Percentiles rank a stretch among this genome's conserved stretches.
Evolutionary conservation across 768 basidiomycete species (phyloP).

Genomic region (Hericium erinaceus): DNA sequence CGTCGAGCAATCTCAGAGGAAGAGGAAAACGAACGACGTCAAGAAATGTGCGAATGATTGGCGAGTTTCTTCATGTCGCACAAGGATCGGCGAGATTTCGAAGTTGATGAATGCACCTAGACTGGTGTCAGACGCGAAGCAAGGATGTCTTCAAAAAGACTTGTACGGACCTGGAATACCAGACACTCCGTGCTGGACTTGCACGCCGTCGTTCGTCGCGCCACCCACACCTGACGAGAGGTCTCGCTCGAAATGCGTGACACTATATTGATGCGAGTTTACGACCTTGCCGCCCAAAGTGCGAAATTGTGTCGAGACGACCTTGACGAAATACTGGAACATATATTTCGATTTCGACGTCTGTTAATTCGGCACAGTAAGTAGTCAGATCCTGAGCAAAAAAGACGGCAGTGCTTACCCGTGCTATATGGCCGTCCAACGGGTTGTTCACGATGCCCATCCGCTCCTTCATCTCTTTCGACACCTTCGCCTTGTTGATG

Average conservation of each 20-base stretch:
- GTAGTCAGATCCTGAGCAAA: background rate
- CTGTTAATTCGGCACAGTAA: conserved; percentile 24
- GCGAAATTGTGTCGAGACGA: conserved; percentile 91
- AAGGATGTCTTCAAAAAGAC: background rate
- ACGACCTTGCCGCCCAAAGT: conserved; percentile 71
- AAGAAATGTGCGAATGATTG: conserved; percentile 98
- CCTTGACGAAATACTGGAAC: conserved; percentile 99
- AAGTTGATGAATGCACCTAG: conserved; percentile 83
- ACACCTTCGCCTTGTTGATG: conserved; percentile 49
- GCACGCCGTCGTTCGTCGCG: conserved; percentile 53
- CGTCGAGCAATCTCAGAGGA: conserved; percentile 1
- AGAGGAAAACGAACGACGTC: conserved; percentile 64
- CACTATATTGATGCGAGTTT: conserved; percentile 91
- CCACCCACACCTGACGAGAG: conserved; percentile 52
- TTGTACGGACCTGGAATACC: conserved; percentile 54
- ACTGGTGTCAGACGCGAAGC: no score
- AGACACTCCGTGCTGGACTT: conserved; percentile 61
- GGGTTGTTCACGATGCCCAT: conserved; percentile 73
- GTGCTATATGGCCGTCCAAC: conserved; percentile 54
- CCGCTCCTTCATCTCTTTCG: conserved; percentile 55
- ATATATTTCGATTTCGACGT: conserved; percentile 79
- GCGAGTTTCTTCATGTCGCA: conserved; percentile 82
- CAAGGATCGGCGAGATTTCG: conserved; percentile 93
- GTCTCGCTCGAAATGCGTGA: conserved; percentile 94
- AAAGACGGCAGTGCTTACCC: conserved; percentile 30